Evolutionary conservation across 2,329 filamentous ascomycete genomes (phyloP).

Genomic region (Fulvia fulva): DNA sequence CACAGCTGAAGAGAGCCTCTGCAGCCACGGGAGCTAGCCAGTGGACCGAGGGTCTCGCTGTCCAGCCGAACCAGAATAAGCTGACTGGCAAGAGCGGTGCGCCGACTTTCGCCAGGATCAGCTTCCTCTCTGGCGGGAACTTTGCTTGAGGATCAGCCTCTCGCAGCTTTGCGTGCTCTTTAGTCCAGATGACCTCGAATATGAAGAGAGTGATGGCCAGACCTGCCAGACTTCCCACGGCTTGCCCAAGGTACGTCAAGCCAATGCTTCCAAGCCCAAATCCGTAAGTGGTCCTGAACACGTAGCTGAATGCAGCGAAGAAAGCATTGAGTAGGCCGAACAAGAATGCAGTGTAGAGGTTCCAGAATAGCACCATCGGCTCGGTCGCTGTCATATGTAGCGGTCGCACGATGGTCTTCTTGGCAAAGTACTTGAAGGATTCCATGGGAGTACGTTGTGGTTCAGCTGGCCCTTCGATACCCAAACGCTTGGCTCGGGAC

Average conservation of each 20-base stretch:
- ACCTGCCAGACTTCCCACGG: slow-evolving; percentile 15
- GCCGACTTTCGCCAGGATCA: slow-evolving; percentile 13
- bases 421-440: slow-evolving; percentile 24
- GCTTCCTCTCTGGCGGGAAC: slow-evolving; percentile 6
- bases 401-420: slow-evolving; percentile 24
- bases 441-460: slow-evolving; percentile 12
- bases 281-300: slow-evolving; percentile 64
- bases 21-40: slow-evolving; percentile 38
- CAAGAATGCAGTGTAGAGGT: slow-evolving; percentile 21
- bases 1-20: slow-evolving; percentile 27
- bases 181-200: neutral
- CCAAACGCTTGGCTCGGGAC: slow-evolving; percentile 27
- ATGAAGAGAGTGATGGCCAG: slow-evolving; percentile 23
- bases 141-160: neutral
- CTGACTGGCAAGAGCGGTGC: slow-evolving; percentile 11
- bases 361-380: slow-evolving; percentile 28
- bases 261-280: slow-evolving; percentile 53
- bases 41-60: slow-evolving; percentile 28
- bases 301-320: slow-evolving; percentile 22
- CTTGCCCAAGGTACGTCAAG: slow-evolving; percentile 22
- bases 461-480: slow-evolving; percentile 18
- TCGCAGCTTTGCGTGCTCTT: neutral
- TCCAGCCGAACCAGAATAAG: slow-evolving; percentile 38
- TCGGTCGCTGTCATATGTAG: slow-evolving; percentile 29
- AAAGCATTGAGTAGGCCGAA: slow-evolving; percentile 23